Conservation (phyloP, 2,329 filamentous ascomycete species). For the Alternaria angustiovoidea region DNA sequence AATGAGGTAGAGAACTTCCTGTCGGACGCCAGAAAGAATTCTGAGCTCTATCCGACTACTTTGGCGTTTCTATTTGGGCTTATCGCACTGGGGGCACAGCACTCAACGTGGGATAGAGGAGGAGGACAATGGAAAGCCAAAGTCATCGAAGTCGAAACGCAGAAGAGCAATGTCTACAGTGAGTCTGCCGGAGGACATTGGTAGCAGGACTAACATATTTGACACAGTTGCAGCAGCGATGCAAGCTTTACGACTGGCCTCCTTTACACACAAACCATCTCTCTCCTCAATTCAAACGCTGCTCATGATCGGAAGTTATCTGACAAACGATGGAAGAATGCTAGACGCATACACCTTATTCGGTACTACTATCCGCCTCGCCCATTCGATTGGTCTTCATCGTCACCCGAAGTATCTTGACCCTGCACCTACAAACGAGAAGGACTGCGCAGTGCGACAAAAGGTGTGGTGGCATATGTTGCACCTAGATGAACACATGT, state of each 20-base stretch:
- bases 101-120: constrained; percentile 55
- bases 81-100: constrained; percentile 57
- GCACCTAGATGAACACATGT: constrained; percentile 62
- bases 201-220: constrained; percentile 4
- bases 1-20: constrained; percentile 58
- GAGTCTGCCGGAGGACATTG: constrained; percentile 27
- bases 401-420: constrained; percentile 58
- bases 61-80: constrained; percentile 59
- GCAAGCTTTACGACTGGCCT: constrained; percentile 59
- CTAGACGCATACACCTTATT: constrained; percentile 61
- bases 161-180: constrained; percentile 57
- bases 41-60: constrained; percentile 56
- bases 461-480: constrained; percentile 63
- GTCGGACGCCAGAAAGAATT: constrained; percentile 52
- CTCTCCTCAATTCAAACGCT: constrained; percentile 57
- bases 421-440: constrained; percentile 50
- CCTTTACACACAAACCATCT: constrained; percentile 59
- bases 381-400: constrained; percentile 60
- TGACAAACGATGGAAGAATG: constrained; percentile 60
- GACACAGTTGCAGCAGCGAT: constrained; percentile 57
- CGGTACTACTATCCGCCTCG: constrained; percentile 58
- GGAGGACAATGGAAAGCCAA: constrained; percentile 52
- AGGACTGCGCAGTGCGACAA: constrained; percentile 54
- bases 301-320: constrained; percentile 59
- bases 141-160: constrained; percentile 46